Evolutionary conservation across 805 yeast species (phyloP).

Genomic region (Brettanomyces naardenensis): DNA sequence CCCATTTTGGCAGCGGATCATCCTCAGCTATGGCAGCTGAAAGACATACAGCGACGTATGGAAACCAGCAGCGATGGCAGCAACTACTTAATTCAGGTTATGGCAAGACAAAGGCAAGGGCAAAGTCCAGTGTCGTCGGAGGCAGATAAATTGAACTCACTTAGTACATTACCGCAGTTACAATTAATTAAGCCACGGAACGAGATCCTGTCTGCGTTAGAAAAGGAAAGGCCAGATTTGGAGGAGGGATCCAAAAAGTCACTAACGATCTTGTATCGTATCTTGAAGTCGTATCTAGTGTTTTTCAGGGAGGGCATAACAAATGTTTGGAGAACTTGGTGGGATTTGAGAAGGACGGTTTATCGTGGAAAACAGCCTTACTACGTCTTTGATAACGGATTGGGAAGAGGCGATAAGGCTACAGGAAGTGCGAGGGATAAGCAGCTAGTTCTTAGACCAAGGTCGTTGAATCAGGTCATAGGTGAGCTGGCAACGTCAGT

Average conservation of each 20-base stretch:
- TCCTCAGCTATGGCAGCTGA: too few species aligned
- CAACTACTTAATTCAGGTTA: too few species aligned
- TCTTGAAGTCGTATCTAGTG: slow-evolving; percentile 22
- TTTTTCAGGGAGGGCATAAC: slow-evolving; percentile 54
- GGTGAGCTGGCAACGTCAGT: slow-evolving; percentile 20
- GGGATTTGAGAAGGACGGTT: slow-evolving; percentile 19
- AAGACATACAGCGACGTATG: too few species aligned
- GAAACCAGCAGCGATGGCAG: too few species aligned
- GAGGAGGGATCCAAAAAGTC: slow-evolving; percentile 3
- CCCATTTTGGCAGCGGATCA: too few species aligned
- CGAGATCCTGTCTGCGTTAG: slow-evolving; percentile 4
- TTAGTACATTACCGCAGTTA: slow-evolving; percentile 13
- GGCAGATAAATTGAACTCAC: slow-evolving; percentile 5
- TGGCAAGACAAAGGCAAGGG: too few species aligned
- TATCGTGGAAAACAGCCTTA: slow-evolving; percentile 16
- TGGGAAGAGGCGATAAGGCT: slow-evolving; percentile 17
- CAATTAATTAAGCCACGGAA: slow-evolving; percentile 13
- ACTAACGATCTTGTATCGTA: slow-evolving; percentile 11
- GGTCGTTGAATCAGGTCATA: slow-evolving; percentile 11
- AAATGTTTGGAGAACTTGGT: slow-evolving; percentile 43
- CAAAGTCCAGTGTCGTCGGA: too few species aligned
- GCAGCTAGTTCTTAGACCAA: slow-evolving; percentile 10
- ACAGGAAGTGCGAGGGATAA: slow-evolving; percentile 19
- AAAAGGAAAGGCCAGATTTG: slow-evolving; percentile 6
- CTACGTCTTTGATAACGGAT: slow-evolving; percentile 22